A percentile compares a stretch with the other conserved stretches of the same genome.
phyloP scores from a whole-genome alignment of 148 eudicot genomes.

The Rhododendron henanense region DNA sequence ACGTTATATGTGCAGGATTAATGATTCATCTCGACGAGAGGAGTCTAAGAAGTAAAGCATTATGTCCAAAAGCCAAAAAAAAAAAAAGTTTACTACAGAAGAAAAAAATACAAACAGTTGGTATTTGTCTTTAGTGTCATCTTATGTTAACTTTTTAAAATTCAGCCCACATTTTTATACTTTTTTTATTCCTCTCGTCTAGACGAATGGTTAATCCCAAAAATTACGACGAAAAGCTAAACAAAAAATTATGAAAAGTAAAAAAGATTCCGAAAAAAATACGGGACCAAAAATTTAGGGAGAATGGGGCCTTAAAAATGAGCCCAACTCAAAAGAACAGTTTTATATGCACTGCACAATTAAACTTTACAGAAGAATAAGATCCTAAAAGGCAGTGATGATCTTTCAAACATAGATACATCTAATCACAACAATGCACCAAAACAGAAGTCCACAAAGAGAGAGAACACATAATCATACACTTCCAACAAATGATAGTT shows the following conservation, averaged over 20 bases:
- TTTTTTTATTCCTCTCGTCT: not conserved
- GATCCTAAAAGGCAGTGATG: not conserved
- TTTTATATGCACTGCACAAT: not conserved
- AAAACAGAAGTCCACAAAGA: not conserved
- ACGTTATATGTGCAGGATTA: too few species aligned
- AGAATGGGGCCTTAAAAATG: not conserved
- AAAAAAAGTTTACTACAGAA: not conserved
- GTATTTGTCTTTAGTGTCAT: not conserved
- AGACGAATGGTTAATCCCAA: not conserved
- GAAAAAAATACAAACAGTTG: not conserved
- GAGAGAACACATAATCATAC: not conserved
- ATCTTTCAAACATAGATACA: not conserved
- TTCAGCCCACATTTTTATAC: not conserved
- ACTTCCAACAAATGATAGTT: not conserved
- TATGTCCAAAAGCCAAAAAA: not conserved
- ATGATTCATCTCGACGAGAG: not conserved
- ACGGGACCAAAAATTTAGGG: not conserved
- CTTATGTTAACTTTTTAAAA: not conserved
- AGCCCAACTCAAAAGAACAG: not conserved
- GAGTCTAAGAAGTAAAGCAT: not conserved
- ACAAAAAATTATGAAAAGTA: not conserved
- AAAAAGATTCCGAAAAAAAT: too few species aligned
- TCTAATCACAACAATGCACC: not conserved
- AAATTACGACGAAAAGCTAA: not conserved
- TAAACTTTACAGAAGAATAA: not conserved